Evolutionary conservation across 1,284 basidiomycete species (phyloP), one percentile per base, ranked within the genome.

Genomic region (Salmacisia buchloeana): DNA sequence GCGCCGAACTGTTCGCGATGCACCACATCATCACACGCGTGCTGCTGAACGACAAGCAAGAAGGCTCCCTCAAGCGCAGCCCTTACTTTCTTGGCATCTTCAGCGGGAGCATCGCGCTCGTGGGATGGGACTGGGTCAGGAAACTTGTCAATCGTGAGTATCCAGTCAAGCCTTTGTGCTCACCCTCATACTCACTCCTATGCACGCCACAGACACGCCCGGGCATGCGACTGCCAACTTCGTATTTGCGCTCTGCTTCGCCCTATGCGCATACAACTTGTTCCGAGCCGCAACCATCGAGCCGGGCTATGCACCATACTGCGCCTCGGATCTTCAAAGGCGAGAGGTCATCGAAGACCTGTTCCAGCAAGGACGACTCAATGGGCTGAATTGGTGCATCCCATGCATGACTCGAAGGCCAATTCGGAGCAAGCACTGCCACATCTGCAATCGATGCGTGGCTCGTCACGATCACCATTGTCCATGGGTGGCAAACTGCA

Each of bases 401-500:
- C 85, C 88, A 60, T 98, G 94, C 81, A 90, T 98, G 90, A 87
- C 90, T 1, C 86, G 89, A 46, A 93, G 94, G 75, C 92, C 94
- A 2, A 83, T 99, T 25, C 86, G 94, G 6, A 94, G 91, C 27
- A 97, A 96, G 80, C 96, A 99, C 79, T 97, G 94, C 82, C 86
- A 92, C 15, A 84, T 90, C 35, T 97, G 94, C 77, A 89, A 94
- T 71, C 87, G 88, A 63, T 98, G 96, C 76, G 85, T 94, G 18
- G 91, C 89, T 6, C 65, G 77, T 0, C 73, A 76, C 63, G 77
- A 79, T 58, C 77, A 79, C 35, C 94, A 97, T 77, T 97, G 94
- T 75, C 96, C 96, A 7, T 99, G 94, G 94, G 88, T 97, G n/a
- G 96, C 92, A 90, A 97, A 97, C 81, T 97, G 94, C 80, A 66